A percentile compares a stretch with the other conserved stretches of the same genome.
These are phyloP conservation scores for Candida coquimbonensis DNA, from an alignment of 805 yeast species.

Conservation along the genomic window DNA sequence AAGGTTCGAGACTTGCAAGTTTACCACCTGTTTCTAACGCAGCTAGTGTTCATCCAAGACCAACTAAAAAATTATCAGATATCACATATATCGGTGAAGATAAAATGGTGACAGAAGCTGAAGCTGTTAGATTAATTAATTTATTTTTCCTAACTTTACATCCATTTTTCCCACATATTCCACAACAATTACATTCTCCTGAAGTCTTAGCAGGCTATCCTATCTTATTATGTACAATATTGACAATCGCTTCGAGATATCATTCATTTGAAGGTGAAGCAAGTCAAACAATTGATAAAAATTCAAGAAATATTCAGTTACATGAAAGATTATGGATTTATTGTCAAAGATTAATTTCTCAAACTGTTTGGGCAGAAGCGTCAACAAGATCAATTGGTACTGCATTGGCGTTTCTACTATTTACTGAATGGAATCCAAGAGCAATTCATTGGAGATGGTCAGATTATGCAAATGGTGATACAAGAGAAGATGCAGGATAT, in stretches of 20 bases:
- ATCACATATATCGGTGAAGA: conserved; percentile 57
- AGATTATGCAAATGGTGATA: conserved; percentile 69
- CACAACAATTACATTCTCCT: conserved; percentile 61
- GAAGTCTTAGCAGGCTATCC: conserved; percentile 71
- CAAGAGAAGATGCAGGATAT: conserved; percentile 17
- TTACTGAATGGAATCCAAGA: conserved; percentile 94
- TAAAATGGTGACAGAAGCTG: conserved; percentile 53
- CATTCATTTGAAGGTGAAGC: conserved; percentile 46
- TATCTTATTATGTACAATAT: conserved; percentile 68
- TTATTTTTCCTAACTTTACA: conserved; percentile 73
- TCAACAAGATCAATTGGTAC: conserved; percentile 84
- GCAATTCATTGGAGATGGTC: conserved; percentile 87
- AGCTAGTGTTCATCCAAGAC: conserved; percentile 26
- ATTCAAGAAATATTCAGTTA: conserved; percentile 45
- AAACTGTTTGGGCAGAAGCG: conserved; percentile 92
- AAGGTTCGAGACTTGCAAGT: conserved; percentile 18
- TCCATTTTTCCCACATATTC: conserved; percentile 86
- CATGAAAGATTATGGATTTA: conserved; percentile 82
- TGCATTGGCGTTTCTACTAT: conserved; percentile 70
- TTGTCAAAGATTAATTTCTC: conserved; percentile 74
- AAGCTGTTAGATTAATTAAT: conserved; percentile 50
- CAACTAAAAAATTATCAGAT: conserved; percentile 39
- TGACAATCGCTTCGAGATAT: conserved; percentile 76
- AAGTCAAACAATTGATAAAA: conserved; percentile 24
- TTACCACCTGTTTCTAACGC: conserved; percentile 28